These are phyloP conservation scores for Cephaloascus fragrans DNA, from an alignment of 805 yeast genomes.

Conservation along the genomic window DNA sequence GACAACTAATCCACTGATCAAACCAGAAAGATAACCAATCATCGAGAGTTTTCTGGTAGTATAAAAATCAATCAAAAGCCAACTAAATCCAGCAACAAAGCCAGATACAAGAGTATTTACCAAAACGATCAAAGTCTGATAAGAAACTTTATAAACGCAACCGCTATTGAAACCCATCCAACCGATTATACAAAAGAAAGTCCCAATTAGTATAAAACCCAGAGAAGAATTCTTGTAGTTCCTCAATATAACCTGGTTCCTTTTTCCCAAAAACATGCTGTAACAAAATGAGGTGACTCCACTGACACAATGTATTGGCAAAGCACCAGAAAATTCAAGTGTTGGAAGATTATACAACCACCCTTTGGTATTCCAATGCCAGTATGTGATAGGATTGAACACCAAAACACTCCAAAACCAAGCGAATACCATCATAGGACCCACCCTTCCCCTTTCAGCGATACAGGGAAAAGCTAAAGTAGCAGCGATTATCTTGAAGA, in stretches of 20 bases:
- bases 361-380: constrained; percentile 35
- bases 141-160: constrained; percentile 86
- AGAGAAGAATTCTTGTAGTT: constrained; percentile 26
- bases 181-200: constrained; percentile 21
- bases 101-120: constrained; percentile 94
- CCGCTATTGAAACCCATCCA: constrained; percentile 99
- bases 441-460: constrained; percentile 30
- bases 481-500: constrained; percentile 27
- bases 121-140: constrained; percentile 91
- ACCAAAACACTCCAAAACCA: constrained; percentile 28
- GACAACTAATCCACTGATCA: constrained; percentile 88
- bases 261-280: constrained; percentile 30
- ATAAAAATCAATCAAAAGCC: constrained; percentile 88
- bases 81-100: constrained; percentile 82
- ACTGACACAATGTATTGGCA: constrained; percentile 31
- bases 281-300: constrained; percentile 36
- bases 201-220: constrained; percentile 22
- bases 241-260: constrained; percentile 25
- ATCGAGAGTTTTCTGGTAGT: constrained; percentile 89
- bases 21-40: constrained; percentile 90
- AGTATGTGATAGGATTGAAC: constrained; percentile 32
- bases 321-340: constrained; percentile 35
- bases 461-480: constrained; percentile 31
- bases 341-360: constrained; percentile 29
- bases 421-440: constrained; percentile 29